phyloP scores from a whole-genome alignment of 1,139 yeast genomes.

The Candida sp. region DNA sequence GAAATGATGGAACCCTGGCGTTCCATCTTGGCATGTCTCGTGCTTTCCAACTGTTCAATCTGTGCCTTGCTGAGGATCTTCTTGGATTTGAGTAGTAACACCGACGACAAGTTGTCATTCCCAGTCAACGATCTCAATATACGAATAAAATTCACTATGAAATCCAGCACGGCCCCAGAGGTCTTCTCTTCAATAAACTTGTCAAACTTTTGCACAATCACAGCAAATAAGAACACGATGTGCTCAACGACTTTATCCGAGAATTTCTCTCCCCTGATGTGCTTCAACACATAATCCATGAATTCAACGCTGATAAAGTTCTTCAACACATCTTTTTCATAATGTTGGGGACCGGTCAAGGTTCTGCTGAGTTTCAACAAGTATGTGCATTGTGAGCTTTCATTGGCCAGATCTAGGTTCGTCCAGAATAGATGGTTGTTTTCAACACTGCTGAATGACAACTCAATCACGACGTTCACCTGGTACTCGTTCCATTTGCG shows the following conservation, averaged over 20 bases:
- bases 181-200: constrained; percentile 9
- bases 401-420: constrained; percentile 6
- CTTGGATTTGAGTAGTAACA: constrained; percentile 9
- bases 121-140: constrained; percentile 5
- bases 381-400: constrained; percentile 6
- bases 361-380: constrained; percentile 8
- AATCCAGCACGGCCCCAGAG: constrained; percentile 8
- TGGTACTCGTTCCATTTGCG: constrained; percentile 8
- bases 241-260: constrained; percentile 3
- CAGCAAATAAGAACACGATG: constrained; percentile 9
- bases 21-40: not conserved
- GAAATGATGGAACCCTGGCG: constrained; percentile 4
- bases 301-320: constrained; percentile 7
- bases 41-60: constrained; percentile 7
- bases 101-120: constrained; percentile 4
- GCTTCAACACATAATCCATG: constrained; percentile 7
- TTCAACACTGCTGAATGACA: constrained; percentile 10
- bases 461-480: constrained; percentile 7
- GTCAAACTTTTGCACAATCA: constrained; percentile 8
- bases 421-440: constrained; percentile 11
- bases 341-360: constrained; percentile 4
- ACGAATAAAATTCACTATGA: constrained; percentile 9
- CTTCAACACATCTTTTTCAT: constrained; percentile 10
- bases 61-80: constrained; percentile 6
- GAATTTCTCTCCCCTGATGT: constrained; percentile 5